Base-by-base conservation (phyloP, 169 alveolate genomes). In the Babesia sp. region DNA sequence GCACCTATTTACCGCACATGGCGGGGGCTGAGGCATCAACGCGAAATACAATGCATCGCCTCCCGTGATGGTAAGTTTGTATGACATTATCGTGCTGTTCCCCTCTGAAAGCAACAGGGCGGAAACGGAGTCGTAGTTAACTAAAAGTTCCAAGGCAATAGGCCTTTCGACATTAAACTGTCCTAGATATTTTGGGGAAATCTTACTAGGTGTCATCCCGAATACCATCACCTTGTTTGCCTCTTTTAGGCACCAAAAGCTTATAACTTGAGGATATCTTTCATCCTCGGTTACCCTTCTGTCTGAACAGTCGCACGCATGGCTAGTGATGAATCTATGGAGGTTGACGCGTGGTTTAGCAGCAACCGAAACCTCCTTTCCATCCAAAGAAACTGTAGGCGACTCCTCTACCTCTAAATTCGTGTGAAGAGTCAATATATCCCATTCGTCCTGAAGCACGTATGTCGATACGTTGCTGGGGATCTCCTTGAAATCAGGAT, bases 91-190 rank as follows among this genome's bases (percentile, higher is more conserved):
- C n/a, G 20, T 76, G 14, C n/a, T 20, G 46, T 70, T 42, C 34
- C 88, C 88, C 33, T 69, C 83, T 41, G 84, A 56, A 20, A 80
- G 61, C 33, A 80, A 83, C 37, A 80, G 0, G 1, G 83, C 88
- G 5, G 31, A 9, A 12, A 80, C n/a, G 29, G 44, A 11, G 26
- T 69, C 61, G 46, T 46, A 53, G 11, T 39, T 14, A 37, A 80
- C 73, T 14, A 67, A 8, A 3, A 71, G 5, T 37, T 59, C 84
- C 20, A 80, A 71, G n/a, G 83, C 50, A 6, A 71, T 1, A 12
- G 88, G 88, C 20, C 46, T 28, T 41, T 58, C 70, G 5, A 80
- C 77, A 20, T 16, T 33, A 29, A 80, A 22, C 22, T 33, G 14
- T 3, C 83, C 83, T 11, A 80, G 4, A 44, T 66, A 80, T 18